Conservation (phyloP, 2,329 filamentous ascomycete genomes). For the Aureobasidium subglaciale region DNA sequence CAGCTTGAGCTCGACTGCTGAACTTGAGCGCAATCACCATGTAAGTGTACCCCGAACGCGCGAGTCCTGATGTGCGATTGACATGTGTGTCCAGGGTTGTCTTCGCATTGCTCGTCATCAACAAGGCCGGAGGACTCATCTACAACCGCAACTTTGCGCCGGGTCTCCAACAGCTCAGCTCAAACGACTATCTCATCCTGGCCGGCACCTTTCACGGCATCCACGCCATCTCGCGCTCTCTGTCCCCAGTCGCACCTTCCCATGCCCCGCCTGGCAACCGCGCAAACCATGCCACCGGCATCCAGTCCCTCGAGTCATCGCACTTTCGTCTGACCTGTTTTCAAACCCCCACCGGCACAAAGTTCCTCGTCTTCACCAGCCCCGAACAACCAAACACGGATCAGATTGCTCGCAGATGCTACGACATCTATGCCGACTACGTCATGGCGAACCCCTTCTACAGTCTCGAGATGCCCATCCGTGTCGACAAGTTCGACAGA, state of each 20-base stretch:
- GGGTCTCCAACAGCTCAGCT: conserved; percentile 77
- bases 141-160: conserved; percentile 93
- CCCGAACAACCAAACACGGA: conserved; percentile 82
- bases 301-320: conserved; percentile 89
- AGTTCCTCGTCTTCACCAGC: conserved; percentile 94
- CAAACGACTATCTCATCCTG: conserved; percentile 94
- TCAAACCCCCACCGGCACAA: conserved; percentile 86
- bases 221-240: conserved; percentile 56
- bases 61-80: neutral
- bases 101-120: conserved; percentile 93
- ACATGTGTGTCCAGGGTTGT: conserved; percentile 61
- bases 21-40: neutral
- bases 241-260: conserved; percentile 34
- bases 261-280: conserved; percentile 22
- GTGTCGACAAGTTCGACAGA: conserved; percentile 91
- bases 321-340: conserved; percentile 96
- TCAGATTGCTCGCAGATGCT: conserved; percentile 72
- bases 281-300: conserved; percentile 56
- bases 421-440: conserved; percentile 92
- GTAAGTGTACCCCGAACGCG: neutral
- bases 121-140: conserved; percentile 93
- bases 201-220: conserved; percentile 92
- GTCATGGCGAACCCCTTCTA: conserved; percentile 99
- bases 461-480: conserved; percentile 92
- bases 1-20: neutral